Conservation (phyloP, 1,139 yeast genomes). For the Geotrichum bryndzae region DNA sequence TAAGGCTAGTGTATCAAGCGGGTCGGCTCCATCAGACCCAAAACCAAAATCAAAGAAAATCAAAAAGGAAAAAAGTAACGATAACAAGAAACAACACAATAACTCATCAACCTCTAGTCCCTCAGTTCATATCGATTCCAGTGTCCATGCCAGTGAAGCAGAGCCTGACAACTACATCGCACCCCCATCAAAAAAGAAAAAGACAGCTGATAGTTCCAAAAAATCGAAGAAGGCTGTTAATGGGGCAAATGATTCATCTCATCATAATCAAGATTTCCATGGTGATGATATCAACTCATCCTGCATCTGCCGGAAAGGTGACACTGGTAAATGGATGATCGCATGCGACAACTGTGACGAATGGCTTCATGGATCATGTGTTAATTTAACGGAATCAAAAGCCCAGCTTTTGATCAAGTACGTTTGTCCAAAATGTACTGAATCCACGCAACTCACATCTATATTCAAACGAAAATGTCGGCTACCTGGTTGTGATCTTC, state of each 20-base stretch:
- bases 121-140: background rate
- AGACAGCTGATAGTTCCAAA: background rate
- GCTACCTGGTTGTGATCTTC: constrained; percentile 51
- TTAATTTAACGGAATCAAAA: constrained; percentile 51
- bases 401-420: constrained; percentile 57
- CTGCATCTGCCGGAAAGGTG: constrained; percentile 77
- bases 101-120: background rate
- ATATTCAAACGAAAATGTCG: constrained; percentile 76
- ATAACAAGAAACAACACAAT: background rate
- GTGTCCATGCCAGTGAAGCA: background rate
- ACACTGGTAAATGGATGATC: constrained; percentile 73
- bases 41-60: constrained; percentile 9
- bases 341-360: constrained; percentile 94
- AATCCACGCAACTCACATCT: constrained; percentile 41
- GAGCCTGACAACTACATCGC: background rate
- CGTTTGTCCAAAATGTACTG: constrained; percentile 70
- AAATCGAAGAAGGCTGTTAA: background rate
- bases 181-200: constrained; percentile 3
- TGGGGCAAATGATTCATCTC: background rate
- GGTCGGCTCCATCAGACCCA: background rate
- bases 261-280: background rate
- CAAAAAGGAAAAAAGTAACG: constrained; percentile 7
- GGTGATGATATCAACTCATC: constrained; percentile 32
- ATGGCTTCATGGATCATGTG: constrained; percentile 86
- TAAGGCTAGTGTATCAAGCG: background rate